Percentiles rank a stretch among this genome's conserved stretches.
These are phyloP conservation scores for Neonectria faginata DNA, from an alignment of 2,329 filamentous ascomycete genomes.

Conservation along the genomic window DNA sequence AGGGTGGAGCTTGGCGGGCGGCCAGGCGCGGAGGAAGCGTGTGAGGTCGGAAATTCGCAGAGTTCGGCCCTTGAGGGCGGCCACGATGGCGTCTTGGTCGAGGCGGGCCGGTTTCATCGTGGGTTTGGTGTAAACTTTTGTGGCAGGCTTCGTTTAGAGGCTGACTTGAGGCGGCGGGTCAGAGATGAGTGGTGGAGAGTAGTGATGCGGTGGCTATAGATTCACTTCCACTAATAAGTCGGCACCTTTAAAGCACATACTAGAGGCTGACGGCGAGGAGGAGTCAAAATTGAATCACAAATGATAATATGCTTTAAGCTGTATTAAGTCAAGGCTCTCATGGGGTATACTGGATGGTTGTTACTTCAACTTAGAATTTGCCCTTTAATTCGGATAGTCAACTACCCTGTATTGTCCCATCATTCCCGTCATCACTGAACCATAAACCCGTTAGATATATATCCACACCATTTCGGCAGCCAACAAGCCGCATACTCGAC, in stretches of 20 bases:
- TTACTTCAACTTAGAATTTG: neutral
- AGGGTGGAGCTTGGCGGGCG: constrained; percentile 36
- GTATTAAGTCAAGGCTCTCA: neutral
- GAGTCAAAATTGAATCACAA: neutral
- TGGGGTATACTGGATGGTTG: neutral
- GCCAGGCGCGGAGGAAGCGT: constrained; percentile 44
- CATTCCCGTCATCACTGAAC: neutral
- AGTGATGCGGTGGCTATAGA: neutral
- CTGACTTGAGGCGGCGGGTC: neutral
- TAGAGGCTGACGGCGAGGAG: neutral
- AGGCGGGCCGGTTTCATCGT: constrained; percentile 37
- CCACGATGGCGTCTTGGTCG: constrained; percentile 36
- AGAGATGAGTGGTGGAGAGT: neutral
- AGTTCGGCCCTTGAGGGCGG: constrained; percentile 44
- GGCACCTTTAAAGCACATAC: neutral
- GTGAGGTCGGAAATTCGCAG: constrained; percentile 46
- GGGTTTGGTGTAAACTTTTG: constrained; percentile 7
- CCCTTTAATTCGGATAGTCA: neutral
- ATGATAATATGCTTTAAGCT: neutral
- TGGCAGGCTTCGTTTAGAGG: neutral
- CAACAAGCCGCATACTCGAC: neutral
- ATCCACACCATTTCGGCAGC: neutral
- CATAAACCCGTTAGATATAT: neutral
- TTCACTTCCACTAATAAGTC: neutral
- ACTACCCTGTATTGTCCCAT: neutral